phyloP scores from a whole-genome alignment of 2,329 filamentous ascomycete genomes.

The Nemania bipapillata region DNA sequence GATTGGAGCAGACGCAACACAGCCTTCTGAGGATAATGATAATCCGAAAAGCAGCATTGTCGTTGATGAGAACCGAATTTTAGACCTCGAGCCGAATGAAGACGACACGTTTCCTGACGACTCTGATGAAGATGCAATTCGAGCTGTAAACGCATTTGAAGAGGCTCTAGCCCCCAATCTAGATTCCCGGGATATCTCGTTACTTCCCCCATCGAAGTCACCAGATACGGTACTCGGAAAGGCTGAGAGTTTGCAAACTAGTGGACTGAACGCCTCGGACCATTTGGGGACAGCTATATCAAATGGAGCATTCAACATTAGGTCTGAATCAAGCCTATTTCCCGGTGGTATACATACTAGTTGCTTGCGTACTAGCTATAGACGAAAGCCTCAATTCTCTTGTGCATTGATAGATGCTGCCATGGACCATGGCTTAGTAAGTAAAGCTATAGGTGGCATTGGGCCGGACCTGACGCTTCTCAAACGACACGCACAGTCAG shows the following conservation, averaged over 20 bases:
- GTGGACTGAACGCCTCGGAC: constrained; percentile 1
- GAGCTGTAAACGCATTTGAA: constrained; percentile 26
- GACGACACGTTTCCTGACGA: constrained; percentile 62
- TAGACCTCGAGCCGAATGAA: constrained; percentile 58
- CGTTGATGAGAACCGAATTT: constrained; percentile 72
- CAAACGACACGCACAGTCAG: constrained; percentile 43
- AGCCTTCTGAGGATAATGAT: constrained; percentile 46
- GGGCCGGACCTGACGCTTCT: constrained; percentile 22
- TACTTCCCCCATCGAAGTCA: background rate
- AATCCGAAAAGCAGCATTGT: constrained; percentile 61
- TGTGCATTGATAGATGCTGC: constrained; percentile 56
- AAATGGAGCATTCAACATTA: constrained; percentile 21
- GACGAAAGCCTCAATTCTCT: constrained; percentile 54
- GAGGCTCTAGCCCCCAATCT: constrained; percentile 20
- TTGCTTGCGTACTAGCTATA: constrained; percentile 54
- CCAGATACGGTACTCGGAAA: background rate
- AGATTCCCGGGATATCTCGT: background rate
- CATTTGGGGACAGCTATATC: constrained; percentile 2
- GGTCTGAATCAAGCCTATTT: constrained; percentile 37
- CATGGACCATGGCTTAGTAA: constrained; percentile 55
- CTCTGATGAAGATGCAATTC: constrained; percentile 62
- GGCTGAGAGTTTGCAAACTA: background rate
- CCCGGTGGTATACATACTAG: constrained; percentile 58
- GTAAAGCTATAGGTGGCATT: constrained; percentile 44
- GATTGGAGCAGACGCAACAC: constrained; percentile 58